A percentile compares a stretch with the other conserved stretches of the same genome.
Evolutionary conservation across 2,329 filamentous ascomycete genomes (phyloP).

Genomic region (Verticillium isaacii): DNA sequence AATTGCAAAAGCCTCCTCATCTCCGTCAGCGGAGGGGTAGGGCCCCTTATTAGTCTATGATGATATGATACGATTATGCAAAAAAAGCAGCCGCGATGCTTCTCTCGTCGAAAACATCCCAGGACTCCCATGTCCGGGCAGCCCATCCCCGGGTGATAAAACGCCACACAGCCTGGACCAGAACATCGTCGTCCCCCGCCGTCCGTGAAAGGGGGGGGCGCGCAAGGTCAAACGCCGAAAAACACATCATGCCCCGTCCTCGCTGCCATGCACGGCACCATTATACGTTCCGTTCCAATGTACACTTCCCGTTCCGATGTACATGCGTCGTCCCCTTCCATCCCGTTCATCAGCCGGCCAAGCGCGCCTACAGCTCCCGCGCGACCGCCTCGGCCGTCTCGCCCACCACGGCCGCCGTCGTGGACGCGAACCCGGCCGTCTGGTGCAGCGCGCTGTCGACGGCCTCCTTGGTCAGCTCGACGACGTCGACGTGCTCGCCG

Average conservation of each 20-base stretch:
- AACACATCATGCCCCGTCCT: not conserved
- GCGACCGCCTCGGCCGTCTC: constrained; percentile 20
- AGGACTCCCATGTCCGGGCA: not conserved
- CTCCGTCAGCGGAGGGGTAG: not conserved
- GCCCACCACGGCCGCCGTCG: constrained; percentile 10
- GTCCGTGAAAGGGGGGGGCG: too few relatives aligned
- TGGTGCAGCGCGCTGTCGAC: constrained; percentile 20
- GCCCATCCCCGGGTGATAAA: not conserved
- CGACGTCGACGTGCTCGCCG: constrained; percentile 63
- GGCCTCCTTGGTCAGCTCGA: constrained; percentile 39
- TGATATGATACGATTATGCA: constrained; percentile 12
- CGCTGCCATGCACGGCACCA: not conserved
- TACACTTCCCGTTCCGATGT: not conserved
- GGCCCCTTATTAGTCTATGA: constrained; percentile 8
- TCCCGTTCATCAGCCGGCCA: not conserved
- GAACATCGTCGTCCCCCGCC: too few relatives aligned
- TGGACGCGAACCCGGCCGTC: constrained; percentile 18
- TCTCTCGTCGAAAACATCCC: not conserved
- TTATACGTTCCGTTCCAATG: not conserved
- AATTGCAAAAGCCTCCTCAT: not conserved
- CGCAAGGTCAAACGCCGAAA: too few relatives aligned
- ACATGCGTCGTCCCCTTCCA: not conserved
- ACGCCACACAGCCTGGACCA: not conserved
- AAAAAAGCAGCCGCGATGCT: constrained; percentile 6
- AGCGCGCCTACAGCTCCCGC: constrained; percentile 24